phyloP scores from a whole-genome alignment of 306 rosid genomes.

The Acacia crassicarpa region DNA sequence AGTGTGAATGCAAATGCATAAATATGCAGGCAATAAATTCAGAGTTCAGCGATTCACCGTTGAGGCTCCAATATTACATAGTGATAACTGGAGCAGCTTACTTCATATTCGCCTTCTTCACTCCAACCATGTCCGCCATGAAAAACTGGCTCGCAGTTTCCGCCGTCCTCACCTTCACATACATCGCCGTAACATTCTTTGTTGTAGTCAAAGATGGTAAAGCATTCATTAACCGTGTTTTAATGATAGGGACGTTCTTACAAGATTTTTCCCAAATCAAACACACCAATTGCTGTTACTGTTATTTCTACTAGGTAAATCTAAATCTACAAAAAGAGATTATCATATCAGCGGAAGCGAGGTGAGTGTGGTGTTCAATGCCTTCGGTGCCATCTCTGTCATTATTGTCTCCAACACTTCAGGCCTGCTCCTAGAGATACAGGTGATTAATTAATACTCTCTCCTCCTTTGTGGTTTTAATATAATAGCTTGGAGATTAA shows the following conservation, averaged over 20 bases:
- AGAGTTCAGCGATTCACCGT: conserved; percentile 45
- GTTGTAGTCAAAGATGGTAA: conserved; percentile 48
- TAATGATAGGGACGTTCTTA: background rate
- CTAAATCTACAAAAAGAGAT: conserved; percentile 28
- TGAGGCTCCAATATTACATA: conserved; percentile 60
- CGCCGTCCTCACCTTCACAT: conserved; percentile 40
- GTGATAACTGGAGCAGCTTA: conserved; percentile 49
- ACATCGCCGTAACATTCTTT: conserved; percentile 34
- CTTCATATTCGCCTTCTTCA: conserved; percentile 42
- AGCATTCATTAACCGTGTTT: background rate
- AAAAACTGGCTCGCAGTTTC: conserved; percentile 50
- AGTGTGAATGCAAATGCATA: background rate
- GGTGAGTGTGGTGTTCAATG: conserved; percentile 41
- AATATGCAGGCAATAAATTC: conserved; percentile 50
- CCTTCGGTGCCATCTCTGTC: conserved; percentile 51
- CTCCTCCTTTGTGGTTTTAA: too few species aligned
- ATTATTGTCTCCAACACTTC: conserved; percentile 49
- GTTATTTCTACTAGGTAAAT: conserved; percentile 36
- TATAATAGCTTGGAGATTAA: too few species aligned
- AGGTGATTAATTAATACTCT: conserved; percentile 28
- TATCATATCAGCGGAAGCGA: conserved; percentile 43
- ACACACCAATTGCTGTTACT: background rate
- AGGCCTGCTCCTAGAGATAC: conserved; percentile 60
- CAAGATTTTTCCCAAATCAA: background rate
- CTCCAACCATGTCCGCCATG: conserved; percentile 62